Conservation (phyloP, 2,329 filamentous ascomycete genomes). For the Colletotrichum lini region DNA sequence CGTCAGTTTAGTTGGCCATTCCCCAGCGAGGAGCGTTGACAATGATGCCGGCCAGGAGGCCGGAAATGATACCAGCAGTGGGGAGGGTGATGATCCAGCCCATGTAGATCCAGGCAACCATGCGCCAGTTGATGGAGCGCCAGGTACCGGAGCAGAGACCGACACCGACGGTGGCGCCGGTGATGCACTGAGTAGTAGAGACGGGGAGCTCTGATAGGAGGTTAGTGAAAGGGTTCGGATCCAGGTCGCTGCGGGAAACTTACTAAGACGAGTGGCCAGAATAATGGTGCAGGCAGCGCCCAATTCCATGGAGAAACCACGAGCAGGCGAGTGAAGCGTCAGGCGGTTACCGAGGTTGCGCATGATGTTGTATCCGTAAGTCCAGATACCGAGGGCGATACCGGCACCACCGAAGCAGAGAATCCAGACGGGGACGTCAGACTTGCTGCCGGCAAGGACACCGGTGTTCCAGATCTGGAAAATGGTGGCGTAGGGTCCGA, state of each 20-base stretch:
- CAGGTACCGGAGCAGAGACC: slow-evolving; percentile 67
- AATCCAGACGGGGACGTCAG: slow-evolving; percentile 72
- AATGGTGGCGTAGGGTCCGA: slow-evolving; percentile 75
- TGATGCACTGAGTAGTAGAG: slow-evolving; percentile 72
- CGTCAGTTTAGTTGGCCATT: slow-evolving; percentile 14
- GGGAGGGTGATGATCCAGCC: slow-evolving; percentile 66
- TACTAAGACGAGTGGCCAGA: slow-evolving; percentile 71
- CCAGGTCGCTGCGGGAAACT: background rate
- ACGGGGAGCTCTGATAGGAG: slow-evolving; percentile 60
- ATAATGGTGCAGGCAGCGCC: slow-evolving; percentile 75
- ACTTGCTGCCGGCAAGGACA: slow-evolving; percentile 55
- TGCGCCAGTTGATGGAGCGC: slow-evolving; percentile 70
- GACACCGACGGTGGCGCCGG: slow-evolving; percentile 69
- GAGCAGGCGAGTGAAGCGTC: slow-evolving; percentile 69
- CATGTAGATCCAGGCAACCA: slow-evolving; percentile 66
- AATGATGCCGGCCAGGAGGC: slow-evolving; percentile 69
- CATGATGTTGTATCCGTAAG: slow-evolving; percentile 71
- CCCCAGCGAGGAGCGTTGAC: slow-evolving; percentile 69
- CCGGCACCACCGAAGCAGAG: slow-evolving; percentile 55
- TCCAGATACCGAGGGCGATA: slow-evolving; percentile 63
- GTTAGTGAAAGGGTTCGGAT: background rate
- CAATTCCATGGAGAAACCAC: slow-evolving; percentile 63
- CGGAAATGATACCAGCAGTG: slow-evolving; percentile 65
- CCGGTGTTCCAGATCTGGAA: slow-evolving; percentile 72
- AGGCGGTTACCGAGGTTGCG: slow-evolving; percentile 70